These are phyloP conservation scores for Naganishia kalamii DNA, from an alignment of 768 basidiomycete genomes.

Conservation along the genomic window DNA sequence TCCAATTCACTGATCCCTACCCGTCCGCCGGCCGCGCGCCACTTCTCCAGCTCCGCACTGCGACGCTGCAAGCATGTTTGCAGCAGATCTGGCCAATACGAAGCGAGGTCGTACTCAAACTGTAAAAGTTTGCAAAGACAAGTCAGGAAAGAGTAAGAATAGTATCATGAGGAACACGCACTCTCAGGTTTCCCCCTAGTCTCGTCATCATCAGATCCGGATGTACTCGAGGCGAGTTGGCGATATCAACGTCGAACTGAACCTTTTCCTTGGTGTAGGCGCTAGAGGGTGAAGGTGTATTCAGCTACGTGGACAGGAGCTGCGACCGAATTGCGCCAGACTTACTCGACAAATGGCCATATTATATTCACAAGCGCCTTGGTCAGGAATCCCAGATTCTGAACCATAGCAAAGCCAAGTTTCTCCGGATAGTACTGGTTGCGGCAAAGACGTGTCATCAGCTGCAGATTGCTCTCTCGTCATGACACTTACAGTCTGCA, in stretches of 20 bases:
- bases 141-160: too few relatives aligned
- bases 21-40: neutral
- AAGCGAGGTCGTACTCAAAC: slow-evolving; percentile 8
- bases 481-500: slow-evolving; percentile 27
- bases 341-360: slow-evolving; percentile 46
- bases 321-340: neutral
- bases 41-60: neutral
- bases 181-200: neutral
- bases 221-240: neutral
- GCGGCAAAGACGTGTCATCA: neutral
- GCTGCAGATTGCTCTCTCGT: too few relatives aligned
- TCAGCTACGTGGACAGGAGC: neutral
- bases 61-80: neutral
- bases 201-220: slow-evolving; percentile 7
- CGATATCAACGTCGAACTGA: slow-evolving; percentile 6
- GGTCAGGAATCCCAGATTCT: slow-evolving; percentile 37
- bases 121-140: neutral
- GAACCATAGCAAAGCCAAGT: slow-evolving; percentile 32
- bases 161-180: neutral
- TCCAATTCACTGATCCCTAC: slow-evolving; percentile 7
- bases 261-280: slow-evolving; percentile 9
- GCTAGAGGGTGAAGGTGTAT: neutral
- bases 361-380: slow-evolving; percentile 40
- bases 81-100: slow-evolving; percentile 5
- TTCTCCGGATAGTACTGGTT: slow-evolving; percentile 40